phyloP scores from a whole-genome alignment of 805 yeast species.

The Candida incommunis region DNA sequence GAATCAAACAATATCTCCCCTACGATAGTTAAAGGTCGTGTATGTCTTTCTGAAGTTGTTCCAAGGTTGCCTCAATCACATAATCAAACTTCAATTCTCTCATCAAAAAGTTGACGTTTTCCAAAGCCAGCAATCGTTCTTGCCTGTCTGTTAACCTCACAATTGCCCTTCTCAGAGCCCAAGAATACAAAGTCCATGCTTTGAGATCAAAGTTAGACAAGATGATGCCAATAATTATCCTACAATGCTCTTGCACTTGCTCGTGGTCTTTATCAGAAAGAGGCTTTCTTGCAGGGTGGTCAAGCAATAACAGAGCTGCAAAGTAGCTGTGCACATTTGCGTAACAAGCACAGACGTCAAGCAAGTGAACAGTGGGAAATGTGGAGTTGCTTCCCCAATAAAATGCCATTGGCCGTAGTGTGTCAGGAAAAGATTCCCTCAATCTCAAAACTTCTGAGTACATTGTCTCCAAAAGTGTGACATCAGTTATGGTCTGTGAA shows the following conservation, averaged over 20 bases:
- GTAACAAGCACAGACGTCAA: not conserved
- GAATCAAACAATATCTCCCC: constrained; percentile 19
- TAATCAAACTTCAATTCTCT: not conserved
- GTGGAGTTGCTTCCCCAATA: not conserved
- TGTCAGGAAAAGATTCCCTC: not conserved
- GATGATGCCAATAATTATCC: not conserved
- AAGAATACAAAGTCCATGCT: not conserved
- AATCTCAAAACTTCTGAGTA: not conserved
- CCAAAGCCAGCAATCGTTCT: not conserved
- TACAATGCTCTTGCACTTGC: not conserved
- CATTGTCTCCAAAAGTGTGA: not conserved
- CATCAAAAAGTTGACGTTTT: not conserved
- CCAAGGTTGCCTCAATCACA: not conserved
- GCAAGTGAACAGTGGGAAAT: not conserved
- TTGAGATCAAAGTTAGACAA: constrained; percentile 1
- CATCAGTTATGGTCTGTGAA: not conserved
- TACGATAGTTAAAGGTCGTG: constrained; percentile 26
- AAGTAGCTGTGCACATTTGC: not conserved
- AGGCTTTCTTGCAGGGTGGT: not conserved
- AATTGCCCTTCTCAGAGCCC: not conserved
- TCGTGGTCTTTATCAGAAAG: not conserved
- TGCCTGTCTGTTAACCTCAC: not conserved
- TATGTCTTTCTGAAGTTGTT: constrained; percentile 12
- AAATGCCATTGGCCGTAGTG: not conserved
- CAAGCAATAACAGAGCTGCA: not conserved